Conservation (phyloP, 1,284 basidiomycete species). For the Ceratobasidium sp. region DNA sequence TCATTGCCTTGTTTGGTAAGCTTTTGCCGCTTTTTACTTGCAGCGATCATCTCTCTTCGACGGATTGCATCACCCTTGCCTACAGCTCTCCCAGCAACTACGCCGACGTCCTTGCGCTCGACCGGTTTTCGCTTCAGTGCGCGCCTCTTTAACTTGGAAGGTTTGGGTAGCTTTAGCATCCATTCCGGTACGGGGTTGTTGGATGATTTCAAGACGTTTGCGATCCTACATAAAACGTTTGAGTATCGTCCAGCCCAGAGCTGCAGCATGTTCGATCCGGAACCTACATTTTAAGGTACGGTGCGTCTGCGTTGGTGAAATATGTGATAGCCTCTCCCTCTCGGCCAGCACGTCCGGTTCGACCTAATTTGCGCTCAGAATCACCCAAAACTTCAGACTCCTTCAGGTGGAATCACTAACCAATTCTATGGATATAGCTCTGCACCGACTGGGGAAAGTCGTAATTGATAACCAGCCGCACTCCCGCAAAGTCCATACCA, state of each 20-base stretch:
- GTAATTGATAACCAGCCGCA: slow-evolving; percentile 95
- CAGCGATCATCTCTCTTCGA: slow-evolving; percentile 64
- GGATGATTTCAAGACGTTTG: slow-evolving; percentile 88
- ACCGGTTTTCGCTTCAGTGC: slow-evolving; percentile 82
- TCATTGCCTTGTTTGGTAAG: background rate
- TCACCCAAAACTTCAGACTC: slow-evolving; percentile 17
- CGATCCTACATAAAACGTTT: slow-evolving; percentile 71
- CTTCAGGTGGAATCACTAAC: slow-evolving; percentile 58
- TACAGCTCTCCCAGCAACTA: slow-evolving; percentile 75
- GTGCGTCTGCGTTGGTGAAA: slow-evolving; percentile 94
- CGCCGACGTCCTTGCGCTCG: slow-evolving; percentile 81
- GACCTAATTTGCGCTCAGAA: slow-evolving; percentile 64
- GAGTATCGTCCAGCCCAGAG: slow-evolving; percentile 41
- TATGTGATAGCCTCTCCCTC: slow-evolving; percentile 94
- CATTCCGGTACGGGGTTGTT: slow-evolving; percentile 81
- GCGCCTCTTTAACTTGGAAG: slow-evolving; percentile 88
- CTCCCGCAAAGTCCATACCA: slow-evolving; percentile 97
- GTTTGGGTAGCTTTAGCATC: slow-evolving; percentile 88
- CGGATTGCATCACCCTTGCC: slow-evolving; percentile 79
- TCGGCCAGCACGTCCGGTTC: slow-evolving; percentile 93
- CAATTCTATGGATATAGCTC: slow-evolving; percentile 96
- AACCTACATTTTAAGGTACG: slow-evolving; percentile 88
- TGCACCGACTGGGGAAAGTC: slow-evolving; percentile 95
- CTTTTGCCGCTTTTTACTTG: slow-evolving; percentile 40
- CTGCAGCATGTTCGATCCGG: background rate